Conservation (phyloP, 2,329 filamentous ascomycete genomes). For the Nothopassalora personata region DNA sequence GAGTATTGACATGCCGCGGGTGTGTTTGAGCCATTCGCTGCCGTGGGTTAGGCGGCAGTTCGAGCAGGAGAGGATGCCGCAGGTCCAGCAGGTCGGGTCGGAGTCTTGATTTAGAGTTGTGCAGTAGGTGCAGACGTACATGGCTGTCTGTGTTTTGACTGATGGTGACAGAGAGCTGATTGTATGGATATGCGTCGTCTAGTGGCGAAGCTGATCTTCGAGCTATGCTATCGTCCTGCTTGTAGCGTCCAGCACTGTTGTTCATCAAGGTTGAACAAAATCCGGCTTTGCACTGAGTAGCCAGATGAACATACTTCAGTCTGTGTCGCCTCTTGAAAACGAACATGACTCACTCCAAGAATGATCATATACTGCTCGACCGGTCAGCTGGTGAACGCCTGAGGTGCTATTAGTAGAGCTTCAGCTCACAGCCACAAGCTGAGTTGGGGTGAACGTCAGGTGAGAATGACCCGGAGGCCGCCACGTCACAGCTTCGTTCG, state of each 20-base stretch:
- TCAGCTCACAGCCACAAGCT: background rate
- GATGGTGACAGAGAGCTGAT: background rate
- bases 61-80: background rate
- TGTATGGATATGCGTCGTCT: too few relatives aligned
- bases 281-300: too few relatives aligned
- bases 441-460: background rate
- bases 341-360: background rate
- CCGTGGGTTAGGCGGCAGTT: slow-evolving; percentile 1
- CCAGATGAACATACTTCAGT: too few relatives aligned
- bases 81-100: background rate
- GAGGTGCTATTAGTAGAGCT: background rate
- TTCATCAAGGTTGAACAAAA: background rate
- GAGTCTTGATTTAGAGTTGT: slow-evolving; percentile 1
- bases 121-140: slow-evolving; percentile 5
- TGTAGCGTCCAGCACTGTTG: background rate
- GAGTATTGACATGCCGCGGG: background rate
- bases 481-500: background rate
- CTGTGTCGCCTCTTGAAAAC: too few relatives aligned
- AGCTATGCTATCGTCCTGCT: background rate
- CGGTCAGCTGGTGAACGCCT: background rate
- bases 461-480: background rate
- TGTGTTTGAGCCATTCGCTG: slow-evolving; percentile 1
- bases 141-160: background rate
- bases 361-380: background rate
- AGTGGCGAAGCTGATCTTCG: background rate